Base-by-base conservation (phyloP, 2,329 filamentous ascomycete genomes). In the Paraconiothyrium brasiliense region DNA sequence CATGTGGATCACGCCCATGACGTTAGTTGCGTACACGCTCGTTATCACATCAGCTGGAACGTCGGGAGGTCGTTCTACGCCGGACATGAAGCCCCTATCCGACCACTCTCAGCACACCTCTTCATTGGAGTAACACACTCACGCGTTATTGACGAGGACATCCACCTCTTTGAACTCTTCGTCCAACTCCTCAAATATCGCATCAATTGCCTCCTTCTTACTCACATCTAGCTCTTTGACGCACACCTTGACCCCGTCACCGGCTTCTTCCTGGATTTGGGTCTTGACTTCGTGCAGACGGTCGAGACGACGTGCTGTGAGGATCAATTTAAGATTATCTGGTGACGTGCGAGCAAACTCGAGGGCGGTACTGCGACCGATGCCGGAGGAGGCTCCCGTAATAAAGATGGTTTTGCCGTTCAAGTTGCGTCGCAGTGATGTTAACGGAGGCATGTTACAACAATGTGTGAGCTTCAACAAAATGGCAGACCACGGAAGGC, bases 141-240 rank as follows among this genome's bases (percentile, higher is more conserved):
- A 95, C 92, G 94, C 94, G 84, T 97, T 97, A 82, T 98, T 98
- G 27, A 98, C 92, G 61, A 97, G 81, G 5, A 97, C 85, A 77
- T 97, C 87, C 66, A 97, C 91, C 22, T 92, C 88, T 75, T 86
- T 86, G 82, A 92, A 97, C 73, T 92, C 93, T 61, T 89, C 87
- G 0, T 93, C 93, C 70, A 97, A 80, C 37, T 82, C 85, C 1
- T 79, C 80, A 16, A 97, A 88, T 73, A 97, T 93, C 39, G 80
- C 81, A 57, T 85, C 84, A 8, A 97, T 86, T 74, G 94, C 89
- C 4, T 88, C 86, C 0, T 91, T 83, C 59, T 90, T 90, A 81
- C 90, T 92, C 57, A 98, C 90, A 78, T 98, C 94, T 58, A 98
- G 84, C 82, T 91, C 87, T 20, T 92, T 86, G 20, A 97, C 89